phyloP scores from a whole-genome alignment of 495 filamentous ascomycete genomes.

The Xylaria intraflava region DNA sequence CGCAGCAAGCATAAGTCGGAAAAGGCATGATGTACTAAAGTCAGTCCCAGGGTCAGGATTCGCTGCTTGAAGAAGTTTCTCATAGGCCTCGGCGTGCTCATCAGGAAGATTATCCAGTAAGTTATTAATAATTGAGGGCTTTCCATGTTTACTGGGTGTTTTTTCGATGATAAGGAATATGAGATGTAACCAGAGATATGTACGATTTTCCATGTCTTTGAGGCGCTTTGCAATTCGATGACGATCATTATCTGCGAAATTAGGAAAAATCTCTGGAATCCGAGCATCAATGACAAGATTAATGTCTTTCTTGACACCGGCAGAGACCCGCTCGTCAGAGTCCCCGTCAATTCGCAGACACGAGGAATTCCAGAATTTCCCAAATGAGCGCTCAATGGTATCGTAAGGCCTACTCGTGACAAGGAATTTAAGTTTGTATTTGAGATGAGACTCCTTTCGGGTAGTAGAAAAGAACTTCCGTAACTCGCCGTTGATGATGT shows the following conservation, averaged over 20 bases:
- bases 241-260: constrained; percentile 8
- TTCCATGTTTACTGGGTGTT: constrained; percentile 12
- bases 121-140: constrained; percentile 12
- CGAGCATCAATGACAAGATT: constrained; percentile 32
- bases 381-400: constrained; percentile 19
- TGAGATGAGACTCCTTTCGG: not conserved
- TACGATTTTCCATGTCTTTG: constrained; percentile 33
- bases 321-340: constrained; percentile 23
- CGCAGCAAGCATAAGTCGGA: constrained; percentile 25
- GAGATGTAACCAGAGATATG: constrained; percentile 46
- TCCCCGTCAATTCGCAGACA: constrained; percentile 29
- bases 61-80: constrained; percentile 19
- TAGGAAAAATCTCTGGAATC: constrained; percentile 14
- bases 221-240: constrained; percentile 20
- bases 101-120: constrained; percentile 24
- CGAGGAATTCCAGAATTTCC: constrained; percentile 8
- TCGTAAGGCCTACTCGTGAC: constrained; percentile 36
- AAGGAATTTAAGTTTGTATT: constrained; percentile 27
- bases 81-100: constrained; percentile 30
- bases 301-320: constrained; percentile 31
- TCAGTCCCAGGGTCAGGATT: not conserved
- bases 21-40: constrained; percentile 19
- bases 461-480: constrained; percentile 17
- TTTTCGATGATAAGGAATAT: constrained; percentile 28
- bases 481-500: constrained; percentile 20